These are phyloP conservation scores for Backusella sp. DNA, from an alignment of 192 early-diverging fungal species.

Conservation along the genomic window DNA sequence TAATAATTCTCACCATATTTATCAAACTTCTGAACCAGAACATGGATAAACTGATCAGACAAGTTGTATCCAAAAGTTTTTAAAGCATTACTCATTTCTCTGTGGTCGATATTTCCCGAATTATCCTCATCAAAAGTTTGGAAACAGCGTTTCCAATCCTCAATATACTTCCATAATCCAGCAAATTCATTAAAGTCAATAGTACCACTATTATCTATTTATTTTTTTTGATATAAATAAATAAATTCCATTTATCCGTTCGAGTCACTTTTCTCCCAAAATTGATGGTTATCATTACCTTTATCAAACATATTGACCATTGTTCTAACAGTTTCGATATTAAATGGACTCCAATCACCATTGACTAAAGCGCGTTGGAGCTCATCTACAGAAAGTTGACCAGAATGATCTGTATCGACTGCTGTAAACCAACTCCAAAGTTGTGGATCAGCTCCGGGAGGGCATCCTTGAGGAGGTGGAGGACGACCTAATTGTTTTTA, in stretches of 20 bases:
- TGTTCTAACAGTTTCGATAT: constrained; percentile 77
- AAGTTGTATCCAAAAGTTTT: constrained; percentile 78
- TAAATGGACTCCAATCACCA: constrained; percentile 81
- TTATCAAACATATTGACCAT: constrained; percentile 83
- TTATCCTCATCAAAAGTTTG: constrained; percentile 73
- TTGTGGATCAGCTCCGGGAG: constrained; percentile 36
- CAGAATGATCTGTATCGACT: constrained; percentile 65
- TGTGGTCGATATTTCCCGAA: constrained; percentile 72
- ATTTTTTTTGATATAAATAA: not conserved
- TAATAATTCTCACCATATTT: constrained; percentile 60
- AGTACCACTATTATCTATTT: constrained; percentile 69
- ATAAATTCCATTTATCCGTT: not conserved
- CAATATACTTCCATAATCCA: constrained; percentile 79
- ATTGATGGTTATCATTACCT: constrained; percentile 27
- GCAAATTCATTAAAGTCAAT: constrained; percentile 78
- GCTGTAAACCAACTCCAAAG: constrained; percentile 56
- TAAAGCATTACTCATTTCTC: constrained; percentile 70
- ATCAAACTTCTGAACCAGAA: constrained; percentile 77
- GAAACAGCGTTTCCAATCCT: constrained; percentile 84
- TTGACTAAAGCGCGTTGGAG: constrained; percentile 73
- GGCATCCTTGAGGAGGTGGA: constrained; percentile 18
- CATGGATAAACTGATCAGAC: constrained; percentile 61
- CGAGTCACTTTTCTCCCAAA: not conserved
- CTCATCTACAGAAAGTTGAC: constrained; percentile 68
- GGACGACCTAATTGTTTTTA: constrained; percentile 5